Evolutionary conservation across 164 flowering plant genomes (phyloP), one percentile per base, ranked within the genome.

Genomic region (Chloranthus sessilifolius): DNA sequence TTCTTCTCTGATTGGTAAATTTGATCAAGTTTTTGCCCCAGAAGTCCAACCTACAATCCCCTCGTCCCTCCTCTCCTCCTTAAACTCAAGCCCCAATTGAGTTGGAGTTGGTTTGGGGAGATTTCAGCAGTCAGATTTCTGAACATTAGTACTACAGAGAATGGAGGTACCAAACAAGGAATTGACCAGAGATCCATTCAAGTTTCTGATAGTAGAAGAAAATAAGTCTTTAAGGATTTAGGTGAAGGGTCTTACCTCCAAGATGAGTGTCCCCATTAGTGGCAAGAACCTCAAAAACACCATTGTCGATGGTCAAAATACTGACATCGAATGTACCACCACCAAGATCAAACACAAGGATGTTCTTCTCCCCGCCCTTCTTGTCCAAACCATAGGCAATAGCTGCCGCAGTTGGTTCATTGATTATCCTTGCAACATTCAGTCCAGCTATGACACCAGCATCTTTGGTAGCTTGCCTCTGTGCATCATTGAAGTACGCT

Each of bases 281-380:
- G 34, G 96, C 70, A 67, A 88, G 84, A 62, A 88, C 96, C 85
- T 88, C 95, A 63, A 88, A 88, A n/a, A 88, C 95, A 36, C 96
- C 96, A 64, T 83, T 79, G 38, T 88, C 96, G 54, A 88, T 85
- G 14, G 94, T 88, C 79, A 88, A 74, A 64, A 88, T 69, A 72
- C 96, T 88, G 72, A 88, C 96, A 81, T 88, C 96, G 52, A 88
- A 88, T 10, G 96, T 88, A 2, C 94, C 90, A 66, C 95, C 95
- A 60, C 95, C 95, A 64, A 87, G 87, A 62, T 87, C 95, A 67
- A 83, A 87, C 45, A 87, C 96, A 67, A 88, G 96, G 59, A 88
- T 85, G 80, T 88, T 88, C 81, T 88, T 88, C 76, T 85, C 96
- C 10, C 88, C 87, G 57, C 87, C 88, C 60, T 79, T 88, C 79